Base-by-base conservation (phyloP, 768 basidiomycete species). In the Boletus reticulatus region DNA sequence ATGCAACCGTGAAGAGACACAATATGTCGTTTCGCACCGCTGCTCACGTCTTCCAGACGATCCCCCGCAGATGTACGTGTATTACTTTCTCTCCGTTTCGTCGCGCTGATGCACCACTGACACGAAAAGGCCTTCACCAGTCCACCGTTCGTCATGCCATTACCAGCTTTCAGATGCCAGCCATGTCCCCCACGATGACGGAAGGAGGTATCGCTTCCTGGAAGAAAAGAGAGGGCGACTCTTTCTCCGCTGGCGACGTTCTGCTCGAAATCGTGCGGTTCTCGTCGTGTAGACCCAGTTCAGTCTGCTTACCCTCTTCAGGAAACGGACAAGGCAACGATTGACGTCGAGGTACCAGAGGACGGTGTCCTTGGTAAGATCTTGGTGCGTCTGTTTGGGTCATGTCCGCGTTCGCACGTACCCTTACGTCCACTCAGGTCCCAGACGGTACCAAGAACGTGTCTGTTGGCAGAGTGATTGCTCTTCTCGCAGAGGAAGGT, bases 261-360 rank as follows among this genome's bases (percentile, higher is more conserved):
- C 73, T 96, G 49, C 78, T 96, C 46, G 93, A 96, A 78, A 91
- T 96, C 63, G 94, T 94, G 62, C 62, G 87, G 78, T 6, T 27
- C 46, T 31, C 43, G 54, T 47, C 44, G 49, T 52, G 44, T 47
- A 27, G 19, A 43, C 42, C 29, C 39, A 14, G 34, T 17, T 38
- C 48, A 52, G 6, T 43, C 45, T n/a, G 20, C 53, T 53, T 12
- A 59, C 43, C 31, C 27, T 31, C 52, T 52, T 54, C 72, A 94
- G 92, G 92, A 94, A 80, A 94, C 92, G 42, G 92, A 94, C 79
- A 93, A 93, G 73, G 91, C 96, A 16, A 95, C 94, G 3, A 97
- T 98, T 67, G 97, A 99, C 70, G 96, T 99, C 8, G 97, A 99
- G 74, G 94, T 97, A 14, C 95, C 95, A 73, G 96, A 98, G 31